phyloP scores from a whole-genome alignment of 805 yeast genomes.

The Saccharomycopsis lassenensis region DNA sequence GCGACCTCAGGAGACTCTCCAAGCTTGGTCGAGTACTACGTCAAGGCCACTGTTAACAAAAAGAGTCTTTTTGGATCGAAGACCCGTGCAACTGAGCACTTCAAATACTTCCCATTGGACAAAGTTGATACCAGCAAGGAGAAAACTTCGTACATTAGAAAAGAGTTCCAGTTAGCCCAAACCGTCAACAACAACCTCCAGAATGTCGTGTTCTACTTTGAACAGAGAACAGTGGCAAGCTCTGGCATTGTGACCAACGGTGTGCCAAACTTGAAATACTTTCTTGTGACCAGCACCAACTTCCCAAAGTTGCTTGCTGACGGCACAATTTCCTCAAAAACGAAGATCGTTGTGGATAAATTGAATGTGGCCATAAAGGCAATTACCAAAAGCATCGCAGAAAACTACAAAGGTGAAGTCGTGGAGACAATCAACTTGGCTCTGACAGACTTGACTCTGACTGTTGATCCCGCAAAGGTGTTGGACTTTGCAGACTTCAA shows the following conservation, averaged over 20 bases:
- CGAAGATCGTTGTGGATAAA: slow-evolving; percentile 2
- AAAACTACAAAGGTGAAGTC: neutral
- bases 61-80: too few species aligned
- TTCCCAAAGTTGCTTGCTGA: slow-evolving; percentile 1
- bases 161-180: slow-evolving; percentile 1
- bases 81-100: slow-evolving; percentile 4
- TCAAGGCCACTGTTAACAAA: slow-evolving; percentile 15
- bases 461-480: slow-evolving; percentile 3
- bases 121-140: neutral
- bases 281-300: slow-evolving; percentile 3
- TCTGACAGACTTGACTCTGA: neutral
- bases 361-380: slow-evolving; percentile 3
- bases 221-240: neutral
- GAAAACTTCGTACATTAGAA: slow-evolving; percentile 6
- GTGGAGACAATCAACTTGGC: too few species aligned
- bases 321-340: neutral
- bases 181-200: neutral
- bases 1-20: neutral
- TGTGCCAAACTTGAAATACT: slow-evolving; percentile 1
- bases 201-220: slow-evolving; percentile 3
- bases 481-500: slow-evolving; percentile 1
- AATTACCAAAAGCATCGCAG: slow-evolving; percentile 3
- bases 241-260: neutral
- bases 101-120: slow-evolving; percentile 8
- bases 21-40: slow-evolving; percentile 8